Evolutionary conservation across 2,329 filamentous ascomycete genomes (phyloP), one percentile per base, ranked within the genome.

Genomic region (Dryadomyces quercivorus): DNA sequence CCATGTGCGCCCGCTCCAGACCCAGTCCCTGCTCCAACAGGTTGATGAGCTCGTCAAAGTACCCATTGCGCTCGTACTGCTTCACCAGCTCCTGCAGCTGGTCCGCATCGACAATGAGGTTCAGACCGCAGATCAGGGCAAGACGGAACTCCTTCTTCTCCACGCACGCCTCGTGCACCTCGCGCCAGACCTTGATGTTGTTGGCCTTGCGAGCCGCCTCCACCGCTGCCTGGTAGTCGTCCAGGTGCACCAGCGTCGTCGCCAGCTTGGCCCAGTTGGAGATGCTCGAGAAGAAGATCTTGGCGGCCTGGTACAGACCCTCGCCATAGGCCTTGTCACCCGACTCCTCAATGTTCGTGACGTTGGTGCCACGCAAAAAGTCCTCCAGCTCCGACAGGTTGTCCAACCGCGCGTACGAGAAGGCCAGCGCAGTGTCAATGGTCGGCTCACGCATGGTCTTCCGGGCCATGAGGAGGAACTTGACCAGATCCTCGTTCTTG

Each of bases 181-280:
- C 88, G 73, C 93, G 95, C 93, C 93, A 98, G 52, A 98, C 93
- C 76, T 95, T 96, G 72, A 96, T 91, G 71, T 89, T 97, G 77
- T 97, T 98, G 63, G 93, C 93, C 75, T 98, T 97, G 68, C 93
- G 88, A 26, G 94, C 93, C 65, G 90, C 96, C 69, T 98, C 93
- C 45, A 98, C 93, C 48, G 93, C 93, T 62, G 89, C 89, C 71
- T 98, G 94, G 75, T 98, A 97, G 63, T 98, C 93, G 60, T 85
- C 86, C 7, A 98, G 82, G 69, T 97, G 90, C n/a, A 98, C 93
- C 57, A 97, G 81, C 12, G 93, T 98, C 12, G 93, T 97, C 15
- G 93, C 91, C 63, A 98, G 84, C 77, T 98, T 98, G 55, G 92
- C 92, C 93, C 93, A 98, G 80, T 98, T 98, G 54, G 93, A 98